Base-by-base conservation (phyloP, 1,284 basidiomycete species). In the Marasmius tenuissimus region DNA sequence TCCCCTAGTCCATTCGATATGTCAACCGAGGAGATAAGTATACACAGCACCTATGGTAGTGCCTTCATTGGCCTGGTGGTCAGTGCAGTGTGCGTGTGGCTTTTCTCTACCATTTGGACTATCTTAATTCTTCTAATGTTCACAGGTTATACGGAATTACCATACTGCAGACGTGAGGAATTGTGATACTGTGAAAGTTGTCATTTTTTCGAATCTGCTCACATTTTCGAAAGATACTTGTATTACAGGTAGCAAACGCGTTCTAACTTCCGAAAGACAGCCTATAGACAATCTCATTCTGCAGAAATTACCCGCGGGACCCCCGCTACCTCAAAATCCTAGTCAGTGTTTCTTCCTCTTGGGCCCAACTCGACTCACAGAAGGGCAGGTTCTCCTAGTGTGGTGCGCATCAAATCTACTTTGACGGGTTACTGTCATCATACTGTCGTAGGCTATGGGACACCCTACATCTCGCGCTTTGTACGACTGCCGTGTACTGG, bases 41-140 rank as follows among this genome's bases (percentile, higher is more conserved):
- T 69, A 45, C 61, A 64, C 58, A 49, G 58, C 35, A 77, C 74
- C 9, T 79, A 76, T 61, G 78, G 77, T 35, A 71, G 71, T 49
- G 74, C 74, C 37, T 75, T 79, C 57, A 67, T 79, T 60, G 78
- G 78, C 38, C 70, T 78, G 47, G 66, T 78, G 39, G 67, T 65
- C 14, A 76, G 73, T 61, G 70, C 77, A 35, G 64, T 76, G 78
- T 79, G 64, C 57, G 72, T 65, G 33, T 12, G 0, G 7, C n/a
- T n/a, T 33, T 56, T 61, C 54, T 18, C 45, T 54, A 8, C 20
- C 38, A 14, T 22, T 18, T 45, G 27, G 40, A 48, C 35, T 37
- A 33, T 47, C 9, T 34, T 35, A 22, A n/a, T 37, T 33, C 38
- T 14, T 38, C 22, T 48, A 8, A 20, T 42, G 48, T 18, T 53